These are phyloP conservation scores for Umbelopsis sp. DNA, from an alignment of 192 early-diverging fungal genomes.

Conservation along the genomic window DNA sequence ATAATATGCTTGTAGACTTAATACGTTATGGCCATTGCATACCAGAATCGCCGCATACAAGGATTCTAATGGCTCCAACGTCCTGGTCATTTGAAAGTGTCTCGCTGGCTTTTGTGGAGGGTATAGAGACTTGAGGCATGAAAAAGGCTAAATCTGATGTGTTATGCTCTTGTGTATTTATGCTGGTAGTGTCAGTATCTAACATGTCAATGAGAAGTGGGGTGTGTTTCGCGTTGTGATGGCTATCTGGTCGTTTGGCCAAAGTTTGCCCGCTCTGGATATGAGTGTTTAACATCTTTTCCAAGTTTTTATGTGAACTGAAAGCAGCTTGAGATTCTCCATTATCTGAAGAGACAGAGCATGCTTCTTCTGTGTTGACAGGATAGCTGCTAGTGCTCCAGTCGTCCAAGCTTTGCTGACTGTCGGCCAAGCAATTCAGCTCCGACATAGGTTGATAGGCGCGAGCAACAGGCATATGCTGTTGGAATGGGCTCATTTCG, in stretches of 20 bases:
- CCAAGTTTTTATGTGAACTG: too few species aligned
- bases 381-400: slow-evolving; percentile 15
- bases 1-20: neutral
- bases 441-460: neutral
- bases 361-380: neutral
- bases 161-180: too few species aligned
- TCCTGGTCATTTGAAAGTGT: neutral
- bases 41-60: slow-evolving; percentile 44
- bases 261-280: too few species aligned
- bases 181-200: too few species aligned
- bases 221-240: too few species aligned
- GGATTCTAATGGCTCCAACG: slow-evolving; percentile 24
- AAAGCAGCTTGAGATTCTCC: too few species aligned
- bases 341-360: neutral
- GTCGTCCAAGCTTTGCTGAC: neutral
- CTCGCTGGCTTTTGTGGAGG: slow-evolving; percentile 8
- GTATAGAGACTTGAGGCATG: slow-evolving; percentile 21
- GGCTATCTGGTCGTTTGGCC: too few species aligned
- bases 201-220: too few species aligned
- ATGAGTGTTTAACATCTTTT: too few species aligned
- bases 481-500: neutral
- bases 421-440: neutral
- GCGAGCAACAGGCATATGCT: neutral
- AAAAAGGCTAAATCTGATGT: slow-evolving; percentile 5
- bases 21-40: neutral